These are phyloP conservation scores for Cryoendolithus antarcticus DNA, from an alignment of 2,329 filamentous ascomycete genomes.

Conservation along the genomic window DNA sequence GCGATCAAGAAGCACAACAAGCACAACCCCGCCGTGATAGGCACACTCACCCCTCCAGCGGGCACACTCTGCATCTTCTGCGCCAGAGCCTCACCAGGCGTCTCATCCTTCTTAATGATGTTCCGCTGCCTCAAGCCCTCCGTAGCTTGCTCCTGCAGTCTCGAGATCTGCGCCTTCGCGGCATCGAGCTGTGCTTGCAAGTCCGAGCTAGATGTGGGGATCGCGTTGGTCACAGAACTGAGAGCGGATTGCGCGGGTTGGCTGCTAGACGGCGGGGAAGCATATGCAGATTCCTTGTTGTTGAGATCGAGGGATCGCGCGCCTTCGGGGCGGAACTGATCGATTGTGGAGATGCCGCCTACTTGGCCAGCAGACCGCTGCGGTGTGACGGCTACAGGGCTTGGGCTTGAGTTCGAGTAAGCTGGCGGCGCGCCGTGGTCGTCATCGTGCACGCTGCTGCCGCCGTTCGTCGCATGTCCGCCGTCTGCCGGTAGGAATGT, in stretches of 20 bases:
- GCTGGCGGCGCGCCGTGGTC: conserved; percentile 34
- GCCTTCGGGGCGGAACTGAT: conserved; percentile 26
- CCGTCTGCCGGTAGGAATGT: conserved; percentile 61
- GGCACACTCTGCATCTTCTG: conserved; percentile 3
- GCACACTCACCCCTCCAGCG: conserved; percentile 67
- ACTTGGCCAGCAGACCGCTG: conserved; percentile 24
- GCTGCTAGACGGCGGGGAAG: conserved; percentile 30
- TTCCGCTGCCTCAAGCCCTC: conserved; percentile 75
- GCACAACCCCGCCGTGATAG: conserved; percentile 72
- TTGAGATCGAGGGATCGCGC: conserved; percentile 30
- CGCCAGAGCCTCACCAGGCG: conserved; percentile 11
- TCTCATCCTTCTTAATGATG: conserved; percentile 15
- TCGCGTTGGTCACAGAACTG: conserved; percentile 35
- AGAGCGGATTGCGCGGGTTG: conserved; percentile 30
- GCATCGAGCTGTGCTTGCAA: conserved; percentile 61
- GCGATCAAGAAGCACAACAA: conserved; percentile 85
- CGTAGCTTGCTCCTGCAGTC: conserved; percentile 49
- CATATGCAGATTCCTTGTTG: conserved; percentile 28
- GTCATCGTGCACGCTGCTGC: conserved; percentile 1
- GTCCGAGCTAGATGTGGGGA: conserved; percentile 45
- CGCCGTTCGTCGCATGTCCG: conserved; percentile 15
- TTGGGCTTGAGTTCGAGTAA: conserved; percentile 40
- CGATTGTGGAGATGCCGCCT: conserved; percentile 26
- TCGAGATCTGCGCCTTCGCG: conserved; percentile 60
- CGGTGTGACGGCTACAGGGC: conserved; percentile 34